Evolutionary conservation across 2,329 filamentous ascomycete species (phyloP).

Genomic region (Aspergillus eucalypticola): DNA sequence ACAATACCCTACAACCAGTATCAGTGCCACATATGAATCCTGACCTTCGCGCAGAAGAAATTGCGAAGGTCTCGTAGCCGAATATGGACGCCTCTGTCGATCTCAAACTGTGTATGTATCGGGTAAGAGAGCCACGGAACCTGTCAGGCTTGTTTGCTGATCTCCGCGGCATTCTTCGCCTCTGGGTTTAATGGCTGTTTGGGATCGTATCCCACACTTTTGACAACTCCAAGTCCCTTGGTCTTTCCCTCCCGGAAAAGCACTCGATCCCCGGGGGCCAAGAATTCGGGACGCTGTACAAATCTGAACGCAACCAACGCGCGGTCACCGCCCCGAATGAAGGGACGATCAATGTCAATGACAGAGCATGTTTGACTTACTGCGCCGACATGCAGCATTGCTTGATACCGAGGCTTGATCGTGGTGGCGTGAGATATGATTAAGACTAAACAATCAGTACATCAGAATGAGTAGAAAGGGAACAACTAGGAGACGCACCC

Average conservation of each 20-base stretch:
- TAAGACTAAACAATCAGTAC: slow-evolving; percentile 60
- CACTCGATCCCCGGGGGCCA: slow-evolving; percentile 83
- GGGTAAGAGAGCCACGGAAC: background rate
- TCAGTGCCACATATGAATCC: background rate
- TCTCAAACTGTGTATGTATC: background rate
- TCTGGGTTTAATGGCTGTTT: slow-evolving; percentile 49
- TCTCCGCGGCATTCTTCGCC: slow-evolving; percentile 27
- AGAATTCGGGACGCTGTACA: slow-evolving; percentile 88
- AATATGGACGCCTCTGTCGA: background rate
- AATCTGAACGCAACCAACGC: slow-evolving; percentile 93
- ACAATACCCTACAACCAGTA: background rate
- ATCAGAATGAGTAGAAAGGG: background rate
- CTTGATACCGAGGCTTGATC: slow-evolving; percentile 95
- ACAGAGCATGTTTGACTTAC: slow-evolving; percentile 95
- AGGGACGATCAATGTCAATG: slow-evolving; percentile 94
- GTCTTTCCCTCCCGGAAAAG: slow-evolving; percentile 93
- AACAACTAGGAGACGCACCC: slow-evolving; percentile 47
- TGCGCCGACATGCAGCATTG: slow-evolving; percentile 95
- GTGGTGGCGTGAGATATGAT: slow-evolving; percentile 96
- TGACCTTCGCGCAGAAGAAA: background rate
- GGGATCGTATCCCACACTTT: slow-evolving; percentile 83
- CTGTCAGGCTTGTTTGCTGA: background rate
- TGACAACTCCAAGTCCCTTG: slow-evolving; percentile 93
- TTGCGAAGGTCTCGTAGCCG: background rate
- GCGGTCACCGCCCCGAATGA: slow-evolving; percentile 92